Percentiles rank a stretch among this genome's conserved stretches.
Evolutionary conservation across 495 filamentous ascomycete species (phyloP).

Genomic region (Parachaetomium inaequale): DNA sequence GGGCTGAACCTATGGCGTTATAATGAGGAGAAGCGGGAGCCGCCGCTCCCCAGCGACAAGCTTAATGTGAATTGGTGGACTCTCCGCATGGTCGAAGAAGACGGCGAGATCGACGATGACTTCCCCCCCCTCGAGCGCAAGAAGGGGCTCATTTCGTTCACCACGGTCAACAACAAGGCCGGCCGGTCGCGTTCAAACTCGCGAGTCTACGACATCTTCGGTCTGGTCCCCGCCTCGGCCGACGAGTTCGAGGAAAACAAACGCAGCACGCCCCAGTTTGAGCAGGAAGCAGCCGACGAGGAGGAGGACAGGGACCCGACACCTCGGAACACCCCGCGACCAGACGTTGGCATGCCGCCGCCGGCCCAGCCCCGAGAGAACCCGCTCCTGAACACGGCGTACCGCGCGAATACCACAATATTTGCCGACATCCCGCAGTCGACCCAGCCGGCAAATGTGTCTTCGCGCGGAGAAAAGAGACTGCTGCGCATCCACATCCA

Average conservation of each 20-base stretch:
- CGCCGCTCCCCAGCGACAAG: constrained; percentile 62
- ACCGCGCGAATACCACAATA: constrained; percentile 52
- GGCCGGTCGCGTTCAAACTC: constrained; percentile 68
- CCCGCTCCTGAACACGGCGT: constrained; percentile 55
- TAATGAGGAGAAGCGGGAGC: constrained; percentile 72
- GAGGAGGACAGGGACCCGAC: constrained; percentile 38
- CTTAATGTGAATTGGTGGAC: constrained; percentile 89
- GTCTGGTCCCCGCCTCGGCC: constrained; percentile 75
- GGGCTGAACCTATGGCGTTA: constrained; percentile 86
- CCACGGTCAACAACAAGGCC: constrained; percentile 78
- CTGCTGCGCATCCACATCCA: constrained; percentile 73
- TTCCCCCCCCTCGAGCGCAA: constrained; percentile 82
- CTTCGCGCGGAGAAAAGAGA: constrained; percentile 68
- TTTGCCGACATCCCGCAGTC: constrained; percentile 63
- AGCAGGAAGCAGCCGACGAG: constrained; percentile 52
- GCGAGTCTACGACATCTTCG: constrained; percentile 91
- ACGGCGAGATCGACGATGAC: constrained; percentile 89
- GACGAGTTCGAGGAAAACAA: constrained; percentile 76
- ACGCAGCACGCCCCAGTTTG: constrained; percentile 66
- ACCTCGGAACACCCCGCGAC: constrained; percentile 44
- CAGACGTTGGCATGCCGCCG: constrained; percentile 33
- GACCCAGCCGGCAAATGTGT: constrained; percentile 59
- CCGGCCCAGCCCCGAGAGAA: constrained; percentile 47
- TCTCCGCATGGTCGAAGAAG: constrained; percentile 83
- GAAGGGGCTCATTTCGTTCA: constrained; percentile 77